phyloP scores from a whole-genome alignment of 768 basidiomycete genomes.

The Mycena pura region DNA sequence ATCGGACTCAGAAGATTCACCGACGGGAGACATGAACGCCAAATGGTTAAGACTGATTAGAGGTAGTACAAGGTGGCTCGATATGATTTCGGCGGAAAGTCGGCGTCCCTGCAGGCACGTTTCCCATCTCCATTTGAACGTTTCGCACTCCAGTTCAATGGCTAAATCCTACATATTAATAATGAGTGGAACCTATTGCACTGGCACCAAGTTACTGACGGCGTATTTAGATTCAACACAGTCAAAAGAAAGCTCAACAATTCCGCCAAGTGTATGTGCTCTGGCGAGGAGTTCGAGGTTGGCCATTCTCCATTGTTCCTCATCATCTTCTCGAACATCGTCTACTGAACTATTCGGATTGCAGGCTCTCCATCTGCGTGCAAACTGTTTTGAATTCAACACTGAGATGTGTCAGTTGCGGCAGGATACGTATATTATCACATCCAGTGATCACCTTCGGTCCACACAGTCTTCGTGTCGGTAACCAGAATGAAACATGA shows the following conservation, averaged over 20 bases:
- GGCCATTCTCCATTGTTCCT: conserved; percentile 67
- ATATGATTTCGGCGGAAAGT: conserved; percentile 73
- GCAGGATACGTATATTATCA: too few relatives aligned
- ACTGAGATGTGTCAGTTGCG: conserved; percentile 42
- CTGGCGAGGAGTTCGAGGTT: conserved; percentile 61
- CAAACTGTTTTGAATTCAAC: conserved; percentile 61
- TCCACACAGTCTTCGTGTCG: conserved; percentile 78
- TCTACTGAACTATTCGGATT: conserved; percentile 48
- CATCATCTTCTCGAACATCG: conserved; percentile 45
- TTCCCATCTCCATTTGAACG: conserved; percentile 85
- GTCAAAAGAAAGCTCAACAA: conserved; percentile 64
- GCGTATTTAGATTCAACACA: conserved; percentile 64
- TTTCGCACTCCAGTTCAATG: conserved; percentile 61
- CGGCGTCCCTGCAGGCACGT: conserved; percentile 68
- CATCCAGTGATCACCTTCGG: conserved; percentile 61
- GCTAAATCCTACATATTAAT: conserved; percentile 63
- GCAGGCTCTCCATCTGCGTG: conserved; percentile 72
- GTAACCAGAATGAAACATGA: conserved; percentile 70
- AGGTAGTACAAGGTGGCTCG: conserved; percentile 79
- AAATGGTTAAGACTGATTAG: conserved; percentile 75
- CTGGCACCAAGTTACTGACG: conserved; percentile 44
- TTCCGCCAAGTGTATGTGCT: conserved; percentile 67
- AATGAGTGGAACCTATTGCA: conserved; percentile 16
- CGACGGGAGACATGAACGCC: conserved; percentile 66
- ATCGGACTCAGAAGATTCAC: conserved; percentile 61